These are phyloP conservation scores for Babesia sp. DNA, from an alignment of 169 alveolate species.

Conservation along the genomic window DNA sequence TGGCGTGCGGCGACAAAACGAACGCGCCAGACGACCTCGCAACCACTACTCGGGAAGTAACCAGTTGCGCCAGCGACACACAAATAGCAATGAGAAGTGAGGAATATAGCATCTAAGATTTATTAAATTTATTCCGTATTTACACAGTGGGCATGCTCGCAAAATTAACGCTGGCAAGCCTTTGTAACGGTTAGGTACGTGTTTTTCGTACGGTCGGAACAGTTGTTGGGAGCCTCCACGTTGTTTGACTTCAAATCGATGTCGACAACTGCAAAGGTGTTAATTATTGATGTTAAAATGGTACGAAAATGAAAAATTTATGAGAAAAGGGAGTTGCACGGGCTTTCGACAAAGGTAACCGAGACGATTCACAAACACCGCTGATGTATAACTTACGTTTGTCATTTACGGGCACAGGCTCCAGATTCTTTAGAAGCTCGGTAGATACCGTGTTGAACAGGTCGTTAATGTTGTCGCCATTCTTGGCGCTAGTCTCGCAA, in stretches of 20 bases:
- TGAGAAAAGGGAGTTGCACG: no score
- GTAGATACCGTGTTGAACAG: slow-evolving; percentile 54
- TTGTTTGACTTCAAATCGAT: slow-evolving; percentile 55
- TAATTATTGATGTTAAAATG: no score
- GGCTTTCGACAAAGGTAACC: no score
- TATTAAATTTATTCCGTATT: not conserved
- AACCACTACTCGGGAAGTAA: not conserved
- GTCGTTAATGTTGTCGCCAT: slow-evolving; percentile 89
- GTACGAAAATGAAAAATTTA: no score
- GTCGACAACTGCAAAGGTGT: slow-evolving; percentile 52
- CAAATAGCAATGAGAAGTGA: not conserved
- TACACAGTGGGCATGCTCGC: not conserved
- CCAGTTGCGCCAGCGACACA: slow-evolving; percentile 6
- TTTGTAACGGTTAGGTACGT: slow-evolving; percentile 30
- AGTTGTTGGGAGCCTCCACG: slow-evolving; percentile 36
- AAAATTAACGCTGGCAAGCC: slow-evolving; percentile 3
- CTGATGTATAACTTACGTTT: slow-evolving; percentile 26
- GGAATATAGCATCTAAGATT: slow-evolving; percentile 25
- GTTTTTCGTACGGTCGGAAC: slow-evolving; percentile 40
- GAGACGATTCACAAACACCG: no score
- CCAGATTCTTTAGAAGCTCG: slow-evolving; percentile 58
- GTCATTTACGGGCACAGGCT: slow-evolving; percentile 64
- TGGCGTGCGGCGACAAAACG: slow-evolving; percentile 4
- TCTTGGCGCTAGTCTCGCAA: slow-evolving; percentile 96
- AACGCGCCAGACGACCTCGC: slow-evolving; percentile 24